Evolutionary conservation across 768 basidiomycete species (phyloP), one percentile per base, ranked within the genome.

Genomic region (Amanita subjunquillea): DNA sequence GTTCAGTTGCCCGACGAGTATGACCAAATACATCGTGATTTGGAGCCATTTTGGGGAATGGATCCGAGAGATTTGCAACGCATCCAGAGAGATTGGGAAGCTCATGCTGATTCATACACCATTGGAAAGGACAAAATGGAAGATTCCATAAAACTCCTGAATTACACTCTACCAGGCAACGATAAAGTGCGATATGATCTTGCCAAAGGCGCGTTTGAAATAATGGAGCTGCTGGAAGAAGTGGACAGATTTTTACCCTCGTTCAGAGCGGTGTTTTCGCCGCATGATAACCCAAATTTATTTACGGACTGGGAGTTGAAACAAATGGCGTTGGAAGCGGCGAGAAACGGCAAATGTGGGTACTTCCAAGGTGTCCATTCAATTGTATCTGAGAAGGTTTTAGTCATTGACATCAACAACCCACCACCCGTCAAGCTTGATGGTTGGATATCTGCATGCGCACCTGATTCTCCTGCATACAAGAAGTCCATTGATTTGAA

Each of bases 1-100:
- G 81, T 90, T 29, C 78, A 79, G 58, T 79, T 93, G 40, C 75
- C 86, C 15, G 92, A 95, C 65, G 91, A 94, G 60, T 94, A 90
- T 61, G 87, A 87, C 60, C 73, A 75, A 43, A 78, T 93, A 27
- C 62, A 75, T 49, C 68, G 74, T 45, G 91, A 95, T 65, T 69
- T 96, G 17, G 80, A 79, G 46, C 90, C 88, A 0, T 95, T 87
- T 65, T 91, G 85, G 82, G 72, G 78, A 1, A 70, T 93, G 56
- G 58, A 67, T 29, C 72, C 74, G 6, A 50, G 45, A 5, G 71
- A 71, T 34, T 56, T 75, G 29, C 69, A 65, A 37, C 55, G 52
- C 12, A 64, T 71, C 5, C 65, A 71, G 54, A 48, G 56, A 9
- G 69, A 68, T 0, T 68, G 69, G 67, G 72, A 72, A 55, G 65